Evolutionary conservation across 495 filamentous ascomycete genomes (phyloP).

Genomic region (Aspergillus haitiensis): DNA sequence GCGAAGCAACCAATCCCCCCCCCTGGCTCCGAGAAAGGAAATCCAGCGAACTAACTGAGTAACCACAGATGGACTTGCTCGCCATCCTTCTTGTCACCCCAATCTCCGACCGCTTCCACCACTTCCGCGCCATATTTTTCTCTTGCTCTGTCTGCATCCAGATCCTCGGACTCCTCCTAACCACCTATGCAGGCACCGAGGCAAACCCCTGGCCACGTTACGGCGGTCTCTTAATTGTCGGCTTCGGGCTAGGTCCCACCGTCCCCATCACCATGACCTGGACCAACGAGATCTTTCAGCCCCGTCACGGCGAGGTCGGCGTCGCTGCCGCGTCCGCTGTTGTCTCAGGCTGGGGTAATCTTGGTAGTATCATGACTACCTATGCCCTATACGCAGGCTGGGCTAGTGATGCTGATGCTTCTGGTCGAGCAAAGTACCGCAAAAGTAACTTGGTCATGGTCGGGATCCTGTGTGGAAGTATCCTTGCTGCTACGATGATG

Average conservation of each 20-base stretch:
- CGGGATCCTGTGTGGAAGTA: slow-evolving; percentile 77
- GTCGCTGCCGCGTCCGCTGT: slow-evolving; percentile 86
- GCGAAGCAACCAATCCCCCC: background rate
- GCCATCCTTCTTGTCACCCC: slow-evolving; percentile 86
- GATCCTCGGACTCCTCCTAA: slow-evolving; percentile 77
- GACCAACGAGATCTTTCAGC: slow-evolving; percentile 89
- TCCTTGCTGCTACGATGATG: slow-evolving; percentile 67
- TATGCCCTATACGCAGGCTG: slow-evolving; percentile 89
- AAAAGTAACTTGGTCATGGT: slow-evolving; percentile 87
- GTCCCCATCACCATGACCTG: slow-evolving; percentile 93
- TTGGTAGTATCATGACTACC: slow-evolving; percentile 81
- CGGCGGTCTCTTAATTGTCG: slow-evolving; percentile 83
- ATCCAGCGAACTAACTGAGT: background rate
- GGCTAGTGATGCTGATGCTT: slow-evolving; percentile 64
- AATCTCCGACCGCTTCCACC: slow-evolving; percentile 83
- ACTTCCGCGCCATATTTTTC: slow-evolving; percentile 81
- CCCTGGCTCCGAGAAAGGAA: background rate
- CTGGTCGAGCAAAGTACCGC: slow-evolving; percentile 69
- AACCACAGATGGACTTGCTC: slow-evolving; percentile 72
- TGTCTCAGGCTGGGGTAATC: slow-evolving; percentile 81
- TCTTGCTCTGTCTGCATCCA: slow-evolving; percentile 70
- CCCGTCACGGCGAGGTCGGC: slow-evolving; percentile 84
- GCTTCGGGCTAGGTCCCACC: slow-evolving; percentile 87
- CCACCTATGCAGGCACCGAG: slow-evolving; percentile 68
- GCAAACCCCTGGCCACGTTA: slow-evolving; percentile 80